phyloP scores from a whole-genome alignment of 208 protist genomes.

The Leishmania tarentolae region DNA sequence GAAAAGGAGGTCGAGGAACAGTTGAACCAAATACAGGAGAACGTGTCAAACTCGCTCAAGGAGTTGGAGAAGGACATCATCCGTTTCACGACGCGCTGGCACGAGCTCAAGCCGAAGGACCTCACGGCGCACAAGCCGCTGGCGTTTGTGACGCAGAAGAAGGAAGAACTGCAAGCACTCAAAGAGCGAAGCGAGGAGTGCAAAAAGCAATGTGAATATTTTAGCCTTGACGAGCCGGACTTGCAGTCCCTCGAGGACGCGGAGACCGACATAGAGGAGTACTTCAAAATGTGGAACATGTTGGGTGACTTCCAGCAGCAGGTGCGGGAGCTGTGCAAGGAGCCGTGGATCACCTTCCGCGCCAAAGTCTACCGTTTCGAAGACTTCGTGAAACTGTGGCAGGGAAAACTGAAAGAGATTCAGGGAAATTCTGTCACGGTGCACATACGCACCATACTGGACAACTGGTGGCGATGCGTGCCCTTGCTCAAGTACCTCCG shows the following conservation, averaged over 20 bases:
- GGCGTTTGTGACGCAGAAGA: constrained; percentile 79
- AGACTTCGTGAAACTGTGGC: constrained; percentile 95
- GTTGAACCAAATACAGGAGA: constrained; percentile 64
- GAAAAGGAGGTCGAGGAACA: constrained; percentile 93
- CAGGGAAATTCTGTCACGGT: constrained; percentile 79
- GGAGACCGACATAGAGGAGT: constrained; percentile 84
- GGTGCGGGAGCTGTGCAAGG: constrained; percentile 69
- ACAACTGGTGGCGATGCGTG: constrained; percentile 80
- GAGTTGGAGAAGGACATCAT: constrained; percentile 84
- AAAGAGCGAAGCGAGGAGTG: constrained; percentile 72
- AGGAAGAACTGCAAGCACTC: constrained; percentile 81
- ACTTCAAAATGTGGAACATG: constrained; percentile 87
- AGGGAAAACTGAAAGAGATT: constrained; percentile 84
- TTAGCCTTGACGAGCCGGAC: constrained; percentile 89
- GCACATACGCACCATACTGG: constrained; percentile 89
- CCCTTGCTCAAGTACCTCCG: constrained; percentile 93
- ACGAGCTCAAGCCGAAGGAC: constrained; percentile 94
- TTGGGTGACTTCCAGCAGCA: constrained; percentile 88
- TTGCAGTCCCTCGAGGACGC: constrained; percentile 80
- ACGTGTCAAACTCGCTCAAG: constrained; percentile 72
- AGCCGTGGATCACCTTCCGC: constrained; percentile 95
- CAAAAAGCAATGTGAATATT: constrained; percentile 91
- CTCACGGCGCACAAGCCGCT: constrained; percentile 71
- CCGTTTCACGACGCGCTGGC: constrained; percentile 93
- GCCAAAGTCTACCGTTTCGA: constrained; percentile 94